Base-by-base conservation (phyloP, 768 basidiomycete species). In the Termitomyces titanicus region DNA sequence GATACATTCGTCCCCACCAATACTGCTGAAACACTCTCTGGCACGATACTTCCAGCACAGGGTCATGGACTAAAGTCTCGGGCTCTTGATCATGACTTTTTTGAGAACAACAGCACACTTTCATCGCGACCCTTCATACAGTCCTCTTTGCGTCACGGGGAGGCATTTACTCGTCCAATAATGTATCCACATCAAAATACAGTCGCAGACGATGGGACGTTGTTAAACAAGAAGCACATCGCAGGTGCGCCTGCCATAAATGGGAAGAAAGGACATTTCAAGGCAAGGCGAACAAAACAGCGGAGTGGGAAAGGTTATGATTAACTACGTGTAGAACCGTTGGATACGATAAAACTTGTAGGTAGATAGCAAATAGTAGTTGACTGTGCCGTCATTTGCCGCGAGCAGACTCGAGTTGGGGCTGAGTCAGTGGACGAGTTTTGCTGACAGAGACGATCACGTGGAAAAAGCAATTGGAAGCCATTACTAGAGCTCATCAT, bases 281-380 rank as follows among this genome's bases (percentile, higher is more conserved):
- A 86, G 66, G 72, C 79, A 71, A 87, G 89, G 66, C 73, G 86
- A 46, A 82, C 81, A 46, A 98, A 98, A 73, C 89, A 95, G 70
- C 77, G 96, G 58, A 94, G 92, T 65, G 96, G 96, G 13, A 88
- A 83, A 65, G 96, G 96, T 22, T 98, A 98, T 63, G 96, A 97
- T 68, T 72, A 20, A 33, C 10, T 9, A 20, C 29, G 9, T 29
- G 29, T 29, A 29, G 3, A 29, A 9, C 29, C 29, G 9, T 29
- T 9, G 9, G 29, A 9, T 29, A 29, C 29, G 29, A 29, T 29
- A 29, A 29, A 29, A 9, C 9, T 4, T 29, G 29, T 29, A 29
- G 29, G 9, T 29, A 29, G 29, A 4, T 29, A 29, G 3, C 29
- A 29, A 29, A n/a, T n/a, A n/a, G n/a, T n/a, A n/a, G n/a, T n/a